Evolutionary conservation across 2,329 filamentous ascomycete species (phyloP).

Genomic region (Knufia petricola): DNA sequence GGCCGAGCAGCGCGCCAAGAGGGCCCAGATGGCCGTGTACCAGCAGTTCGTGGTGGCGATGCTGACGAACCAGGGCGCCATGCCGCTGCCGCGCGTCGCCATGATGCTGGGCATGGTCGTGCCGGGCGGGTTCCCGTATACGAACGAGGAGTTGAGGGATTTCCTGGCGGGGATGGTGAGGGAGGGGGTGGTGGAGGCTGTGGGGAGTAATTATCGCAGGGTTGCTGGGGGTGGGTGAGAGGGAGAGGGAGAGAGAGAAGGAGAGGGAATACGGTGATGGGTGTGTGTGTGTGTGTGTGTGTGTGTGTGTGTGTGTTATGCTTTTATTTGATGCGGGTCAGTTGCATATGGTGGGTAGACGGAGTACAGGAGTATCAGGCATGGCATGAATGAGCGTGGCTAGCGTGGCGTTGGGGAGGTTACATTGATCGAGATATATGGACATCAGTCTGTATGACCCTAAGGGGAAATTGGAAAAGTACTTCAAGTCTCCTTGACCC

Average conservation of each 20-base stretch:
- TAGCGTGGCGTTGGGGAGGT: too few species aligned
- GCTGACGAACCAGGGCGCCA: slow-evolving; percentile 82
- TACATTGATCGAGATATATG: too few species aligned
- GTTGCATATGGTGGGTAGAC: too few species aligned
- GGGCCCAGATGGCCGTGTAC: slow-evolving; percentile 65
- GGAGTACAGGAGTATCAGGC: too few species aligned
- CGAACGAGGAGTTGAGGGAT: slow-evolving; percentile 74
- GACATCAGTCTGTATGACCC: too few species aligned
- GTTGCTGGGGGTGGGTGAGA: neutral
- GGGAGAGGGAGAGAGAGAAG: too few species aligned
- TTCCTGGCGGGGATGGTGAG: slow-evolving; percentile 71
- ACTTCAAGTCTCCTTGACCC: slow-evolving; percentile 46
- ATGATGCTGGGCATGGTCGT: slow-evolving; percentile 96
- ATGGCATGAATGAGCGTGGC: too few species aligned
- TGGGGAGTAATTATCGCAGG: slow-evolving; percentile 58
- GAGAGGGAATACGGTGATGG: neutral
- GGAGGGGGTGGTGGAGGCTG: slow-evolving; percentile 58
- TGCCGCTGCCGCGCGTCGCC: slow-evolving; percentile 70
- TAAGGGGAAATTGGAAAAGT: too few species aligned
- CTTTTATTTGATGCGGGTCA: too few species aligned
- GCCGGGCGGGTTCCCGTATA: slow-evolving; percentile 78
- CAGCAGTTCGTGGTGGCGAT: slow-evolving; percentile 90
- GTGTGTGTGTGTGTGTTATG: too few species aligned
- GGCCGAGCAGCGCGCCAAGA: slow-evolving; percentile 47
- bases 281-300: too few species aligned